Percentiles rank a stretch among this genome's conserved stretches.
Evolutionary conservation across 805 yeast species (phyloP).

Genomic region (Saccharomycopsis sp.): DNA sequence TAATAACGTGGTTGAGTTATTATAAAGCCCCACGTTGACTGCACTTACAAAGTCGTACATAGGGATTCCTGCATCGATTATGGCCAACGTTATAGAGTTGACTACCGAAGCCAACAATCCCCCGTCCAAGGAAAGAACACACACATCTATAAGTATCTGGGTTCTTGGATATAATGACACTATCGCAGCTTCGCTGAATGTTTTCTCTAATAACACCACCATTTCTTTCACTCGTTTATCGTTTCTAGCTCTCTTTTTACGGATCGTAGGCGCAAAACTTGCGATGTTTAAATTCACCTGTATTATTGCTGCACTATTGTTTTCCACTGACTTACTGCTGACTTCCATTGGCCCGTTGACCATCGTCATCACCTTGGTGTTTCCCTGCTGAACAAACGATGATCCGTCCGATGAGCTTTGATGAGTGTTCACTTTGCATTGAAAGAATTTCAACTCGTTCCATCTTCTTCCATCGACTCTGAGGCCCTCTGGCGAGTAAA

Average conservation of each 20-base stretch:
- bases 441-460: conserved; percentile 83
- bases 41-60: conserved; percentile 87
- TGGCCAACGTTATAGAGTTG: conserved; percentile 82
- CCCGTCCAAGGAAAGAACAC: conserved; percentile 86
- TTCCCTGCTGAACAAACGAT: conserved; percentile 86
- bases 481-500: conserved; percentile 93
- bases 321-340: conserved; percentile 44
- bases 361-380: conserved; percentile 77
- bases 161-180: conserved; percentile 77
- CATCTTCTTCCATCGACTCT: conserved; percentile 91
- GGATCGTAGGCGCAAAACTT: conserved; percentile 51
- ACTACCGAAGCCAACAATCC: conserved; percentile 73
- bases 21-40: conserved; percentile 72
- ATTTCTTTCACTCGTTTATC: conserved; percentile 69
- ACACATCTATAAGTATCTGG: conserved; percentile 63
- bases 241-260: conserved; percentile 60
- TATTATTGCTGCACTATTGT: conserved; percentile 42
- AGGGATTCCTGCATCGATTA: conserved; percentile 92
- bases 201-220: conserved; percentile 57
- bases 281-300: conserved; percentile 66
- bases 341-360: conserved; percentile 93
- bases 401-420: conserved; percentile 89
- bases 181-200: conserved; percentile 70
- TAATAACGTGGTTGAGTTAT: conserved; percentile 62
- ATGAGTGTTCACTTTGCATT: conserved; percentile 80